Evolutionary conservation across 2,329 filamentous ascomycete species (phyloP), one percentile per base, ranked within the genome.

Genomic region (Colletotrichum euphorbiae): DNA sequence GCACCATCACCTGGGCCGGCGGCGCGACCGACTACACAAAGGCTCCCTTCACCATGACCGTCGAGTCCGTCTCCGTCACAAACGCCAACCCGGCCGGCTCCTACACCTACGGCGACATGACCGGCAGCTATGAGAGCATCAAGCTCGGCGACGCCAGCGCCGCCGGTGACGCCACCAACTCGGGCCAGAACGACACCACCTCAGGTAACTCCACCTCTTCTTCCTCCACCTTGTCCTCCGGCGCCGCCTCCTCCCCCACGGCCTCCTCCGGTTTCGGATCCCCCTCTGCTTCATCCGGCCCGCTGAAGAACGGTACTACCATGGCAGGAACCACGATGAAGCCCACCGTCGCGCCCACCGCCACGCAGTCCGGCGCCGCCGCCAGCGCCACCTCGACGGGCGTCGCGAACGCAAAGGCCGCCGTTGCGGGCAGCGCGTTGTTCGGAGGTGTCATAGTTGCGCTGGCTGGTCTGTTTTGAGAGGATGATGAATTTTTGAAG

Each of bases 21-120:
- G 85, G 85, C 60, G 52, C 75, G 65, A 88, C 86, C 46, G 66
- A 69, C 48, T 69, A 69, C 54, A 42, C 66, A 15, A 69, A 69
- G 66, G 61, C 46, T 13, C 89, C 89, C 4, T 91, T 84, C 77
- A 86, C 83, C 68, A 90, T 90, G 87, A 84, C 81, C 62, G 82
- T 91, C 3, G 67, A 76, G 62, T 75, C 72, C n/a, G 64, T 76
- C 57, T 81, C 85, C 74, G 81, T 81, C 12, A 80, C 88, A 38
- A 81, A 83, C 59, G 61, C 73, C 17, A 76, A 75, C 67, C 75
- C 75, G 1, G 69, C 71, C 3, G 56, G 65, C 33, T 82, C 86
- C 60, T 76, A 76, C 43, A 70, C 72, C 0, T 76, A 75, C 48
- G 21, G 68, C n/a, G 75, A 75, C 9, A 42, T 69, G 50, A 67